Percentiles rank a stretch among this genome's conserved stretches.
phyloP scores from a whole-genome alignment of 139 green algal genomes.

The Parachlorella kessleri region DNA sequence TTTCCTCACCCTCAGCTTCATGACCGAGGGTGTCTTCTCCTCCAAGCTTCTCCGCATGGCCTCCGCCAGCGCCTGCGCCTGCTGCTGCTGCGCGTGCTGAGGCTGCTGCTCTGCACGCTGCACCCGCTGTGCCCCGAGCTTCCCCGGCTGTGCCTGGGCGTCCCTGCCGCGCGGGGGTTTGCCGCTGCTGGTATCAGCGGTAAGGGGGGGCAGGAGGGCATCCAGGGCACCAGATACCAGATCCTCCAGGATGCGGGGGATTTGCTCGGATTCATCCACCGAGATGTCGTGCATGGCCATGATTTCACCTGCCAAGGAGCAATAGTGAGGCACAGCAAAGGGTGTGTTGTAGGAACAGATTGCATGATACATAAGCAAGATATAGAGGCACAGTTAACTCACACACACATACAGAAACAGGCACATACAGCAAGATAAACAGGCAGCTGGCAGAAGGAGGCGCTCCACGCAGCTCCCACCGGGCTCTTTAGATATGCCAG shows the following conservation, averaged over 20 bases:
- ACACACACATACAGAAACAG: too few species aligned
- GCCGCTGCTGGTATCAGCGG: neutral
- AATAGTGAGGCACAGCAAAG: too few species aligned
- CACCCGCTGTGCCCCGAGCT: neutral
- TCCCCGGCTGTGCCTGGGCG: neutral
- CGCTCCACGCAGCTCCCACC: too few species aligned
- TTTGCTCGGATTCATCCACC: conserved; percentile 53
- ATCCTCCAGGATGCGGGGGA: conserved; percentile 47
- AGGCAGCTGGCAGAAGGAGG: too few species aligned
- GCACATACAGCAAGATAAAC: too few species aligned
- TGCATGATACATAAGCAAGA: neutral
- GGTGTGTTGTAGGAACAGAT: too few species aligned
- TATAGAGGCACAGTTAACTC: neutral
- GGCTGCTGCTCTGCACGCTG: neutral
- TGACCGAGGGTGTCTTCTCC: conserved; percentile 18
- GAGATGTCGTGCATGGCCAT: conserved; percentile 50
- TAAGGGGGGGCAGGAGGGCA: conserved; percentile 1
- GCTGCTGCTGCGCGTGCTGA: neutral
- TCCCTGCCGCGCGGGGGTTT: neutral
- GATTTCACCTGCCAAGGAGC: conserved; percentile 34
- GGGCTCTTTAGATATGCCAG: too few species aligned
- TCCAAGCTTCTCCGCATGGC: conserved; percentile 2
- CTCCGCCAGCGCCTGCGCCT: neutral
- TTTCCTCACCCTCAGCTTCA: conserved; percentile 21
- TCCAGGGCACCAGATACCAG: conserved; percentile 10